Conservation (phyloP, 352 stramenopile species). For the Sclerospora graminicola region DNA sequence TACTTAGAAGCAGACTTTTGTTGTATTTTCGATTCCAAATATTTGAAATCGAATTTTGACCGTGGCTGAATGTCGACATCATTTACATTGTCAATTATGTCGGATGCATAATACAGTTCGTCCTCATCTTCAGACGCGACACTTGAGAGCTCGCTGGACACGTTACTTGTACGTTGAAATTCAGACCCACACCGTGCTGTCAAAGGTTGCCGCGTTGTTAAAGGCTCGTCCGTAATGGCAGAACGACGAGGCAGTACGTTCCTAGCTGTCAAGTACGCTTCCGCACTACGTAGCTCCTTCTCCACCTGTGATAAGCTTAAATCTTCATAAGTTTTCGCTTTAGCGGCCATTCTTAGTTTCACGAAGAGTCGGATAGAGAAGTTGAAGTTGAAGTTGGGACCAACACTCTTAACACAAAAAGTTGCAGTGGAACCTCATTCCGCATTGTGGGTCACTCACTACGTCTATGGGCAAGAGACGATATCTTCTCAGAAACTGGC, state of each 20-base stretch:
- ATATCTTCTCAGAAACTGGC: constrained; percentile 14
- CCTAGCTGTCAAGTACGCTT: too few species aligned
- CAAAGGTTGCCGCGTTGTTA: constrained; percentile 16
- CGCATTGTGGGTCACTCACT: constrained; percentile 15
- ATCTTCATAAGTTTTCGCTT: constrained; percentile 6
- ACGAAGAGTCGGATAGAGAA: constrained; percentile 8
- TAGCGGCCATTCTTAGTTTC: constrained; percentile 12
- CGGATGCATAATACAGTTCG: constrained; percentile 45
- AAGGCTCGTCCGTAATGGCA: too few species aligned
- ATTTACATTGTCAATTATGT: constrained; percentile 20
- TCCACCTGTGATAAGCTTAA: too few species aligned
- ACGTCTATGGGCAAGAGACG: neutral
- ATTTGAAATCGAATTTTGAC: constrained; percentile 14
- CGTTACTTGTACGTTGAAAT: too few species aligned
- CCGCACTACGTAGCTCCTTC: too few species aligned
- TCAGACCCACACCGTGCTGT: too few species aligned
- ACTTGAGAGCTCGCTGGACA: too few species aligned
- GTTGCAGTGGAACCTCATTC: constrained; percentile 16
- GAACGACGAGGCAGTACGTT: too few species aligned
- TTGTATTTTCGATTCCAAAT: neutral
- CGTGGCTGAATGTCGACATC: constrained; percentile 16
- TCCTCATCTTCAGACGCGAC: too few species aligned
- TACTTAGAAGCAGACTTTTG: too few species aligned
- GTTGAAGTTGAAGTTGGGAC: constrained; percentile 37
- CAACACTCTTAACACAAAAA: constrained; percentile 34